These are phyloP conservation scores for Fusarium austroafricanum DNA, from an alignment of 2,329 filamentous ascomycete species.

Conservation along the genomic window DNA sequence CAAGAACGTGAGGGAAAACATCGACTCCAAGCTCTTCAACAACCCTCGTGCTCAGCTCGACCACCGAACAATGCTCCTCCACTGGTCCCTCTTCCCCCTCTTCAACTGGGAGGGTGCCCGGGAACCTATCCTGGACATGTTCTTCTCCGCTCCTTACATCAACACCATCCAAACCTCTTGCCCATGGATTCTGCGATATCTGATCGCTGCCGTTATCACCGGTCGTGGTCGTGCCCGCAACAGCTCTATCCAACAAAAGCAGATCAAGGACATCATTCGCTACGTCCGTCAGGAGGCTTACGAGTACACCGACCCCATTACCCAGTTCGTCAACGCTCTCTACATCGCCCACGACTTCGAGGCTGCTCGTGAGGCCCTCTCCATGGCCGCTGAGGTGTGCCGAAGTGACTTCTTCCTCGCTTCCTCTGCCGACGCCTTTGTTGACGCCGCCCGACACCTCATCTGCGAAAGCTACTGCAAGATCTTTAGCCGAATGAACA, in stretches of 20 bases:
- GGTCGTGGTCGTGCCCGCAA: constrained; percentile 86
- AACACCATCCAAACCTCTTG: constrained; percentile 99
- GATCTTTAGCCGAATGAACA: constrained; percentile 98
- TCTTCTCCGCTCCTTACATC: constrained; percentile 98
- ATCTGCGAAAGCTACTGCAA: constrained; percentile 99
- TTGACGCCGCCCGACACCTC: constrained; percentile 92
- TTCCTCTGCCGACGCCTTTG: constrained; percentile 85
- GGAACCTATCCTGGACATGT: constrained; percentile 91
- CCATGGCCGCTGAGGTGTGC: constrained; percentile 89
- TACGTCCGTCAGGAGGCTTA: constrained; percentile 97
- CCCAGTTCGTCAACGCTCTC: constrained; percentile 94
- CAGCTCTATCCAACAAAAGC: constrained; percentile 92
- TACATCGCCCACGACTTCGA: constrained; percentile 92
- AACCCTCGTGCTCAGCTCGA: constrained; percentile 95
- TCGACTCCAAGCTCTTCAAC: constrained; percentile 95
- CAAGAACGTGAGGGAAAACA: constrained; percentile 88
- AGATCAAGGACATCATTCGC: constrained; percentile 95
- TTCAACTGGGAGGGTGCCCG: constrained; percentile 96
- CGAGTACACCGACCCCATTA: constrained; percentile 96
- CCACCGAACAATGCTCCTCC: constrained; percentile 96
- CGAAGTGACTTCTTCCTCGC: constrained; percentile 96
- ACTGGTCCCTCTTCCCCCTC: constrained; percentile 98
- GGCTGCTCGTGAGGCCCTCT: constrained; percentile 89
- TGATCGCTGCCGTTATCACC: constrained; percentile 93
- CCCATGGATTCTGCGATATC: constrained; percentile 95